Percentiles rank a stretch among this genome's conserved stretches.
Conservation (phyloP, 2,329 filamentous ascomycete genomes). For the Fusarium pseudonygamai region DNA sequence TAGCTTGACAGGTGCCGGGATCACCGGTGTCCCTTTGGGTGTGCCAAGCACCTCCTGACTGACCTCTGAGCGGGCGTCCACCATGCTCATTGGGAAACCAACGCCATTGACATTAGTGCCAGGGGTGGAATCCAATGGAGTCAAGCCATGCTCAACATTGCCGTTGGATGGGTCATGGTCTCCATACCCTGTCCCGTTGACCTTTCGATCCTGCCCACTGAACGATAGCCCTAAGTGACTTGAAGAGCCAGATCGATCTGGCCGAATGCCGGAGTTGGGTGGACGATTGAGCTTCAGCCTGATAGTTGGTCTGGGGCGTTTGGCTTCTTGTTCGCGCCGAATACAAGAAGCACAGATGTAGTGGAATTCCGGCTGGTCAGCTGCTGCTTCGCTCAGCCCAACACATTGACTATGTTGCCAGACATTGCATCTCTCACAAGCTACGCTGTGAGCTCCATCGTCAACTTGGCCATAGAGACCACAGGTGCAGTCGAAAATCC, state of each 20-base stretch:
- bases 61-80: slow-evolving; percentile 1
- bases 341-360: slow-evolving; percentile 86
- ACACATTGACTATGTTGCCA: slow-evolving; percentile 98
- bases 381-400: slow-evolving; percentile 79
- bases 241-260: slow-evolving; percentile 13
- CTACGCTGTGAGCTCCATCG: slow-evolving; percentile 91
- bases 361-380: slow-evolving; percentile 85
- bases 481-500: slow-evolving; percentile 95
- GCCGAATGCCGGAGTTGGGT: slow-evolving; percentile 10
- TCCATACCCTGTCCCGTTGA: background rate
- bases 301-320: slow-evolving; percentile 61
- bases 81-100: slow-evolving; percentile 1
- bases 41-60: slow-evolving; percentile 13
- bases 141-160: slow-evolving; percentile 18
- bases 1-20: slow-evolving; percentile 38
- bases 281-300: slow-evolving; percentile 60
- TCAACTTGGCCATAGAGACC: slow-evolving; percentile 92
- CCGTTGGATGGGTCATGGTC: slow-evolving; percentile 7
- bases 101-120: slow-evolving; percentile 23
- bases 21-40: slow-evolving; percentile 27
- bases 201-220: background rate
- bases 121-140: slow-evolving; percentile 18
- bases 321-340: slow-evolving; percentile 71
- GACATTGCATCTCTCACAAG: slow-evolving; percentile 91
- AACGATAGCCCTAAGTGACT: background rate